phyloP scores from a whole-genome alignment of 306 rosid species.

The Senna siamea region DNA sequence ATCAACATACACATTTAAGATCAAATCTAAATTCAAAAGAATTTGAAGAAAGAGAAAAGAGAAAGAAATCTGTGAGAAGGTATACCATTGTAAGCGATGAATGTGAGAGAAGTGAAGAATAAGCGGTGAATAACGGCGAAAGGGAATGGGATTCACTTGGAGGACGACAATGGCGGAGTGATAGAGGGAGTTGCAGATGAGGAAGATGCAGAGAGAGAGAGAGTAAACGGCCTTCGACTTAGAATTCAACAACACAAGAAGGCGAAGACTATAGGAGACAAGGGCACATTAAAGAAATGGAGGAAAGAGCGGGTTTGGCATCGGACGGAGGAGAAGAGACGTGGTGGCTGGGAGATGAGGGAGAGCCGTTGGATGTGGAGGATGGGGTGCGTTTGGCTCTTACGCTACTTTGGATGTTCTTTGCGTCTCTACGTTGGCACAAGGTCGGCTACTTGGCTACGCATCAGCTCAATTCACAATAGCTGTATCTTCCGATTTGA shows the following conservation, averaged over 20 bases:
- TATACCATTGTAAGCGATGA: slow-evolving; percentile 5
- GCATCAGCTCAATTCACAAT: slow-evolving; percentile 43
- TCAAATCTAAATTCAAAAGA: background rate
- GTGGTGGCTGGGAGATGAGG: slow-evolving; percentile 49
- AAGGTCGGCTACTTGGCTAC: slow-evolving; percentile 78
- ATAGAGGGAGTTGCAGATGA: slow-evolving; percentile 28
- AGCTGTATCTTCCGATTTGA: slow-evolving; percentile 41
- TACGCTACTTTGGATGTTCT: slow-evolving; percentile 85
- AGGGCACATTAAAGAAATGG: slow-evolving; percentile 46
- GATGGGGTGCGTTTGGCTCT: slow-evolving; percentile 72
- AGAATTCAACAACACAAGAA: slow-evolving; percentile 61
- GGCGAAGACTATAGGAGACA: slow-evolving; percentile 54
- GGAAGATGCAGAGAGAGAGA: slow-evolving; percentile 25
- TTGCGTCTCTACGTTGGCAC: slow-evolving; percentile 65
- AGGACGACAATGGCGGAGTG: slow-evolving; percentile 22
- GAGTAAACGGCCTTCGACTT: slow-evolving; percentile 59
- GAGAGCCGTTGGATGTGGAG: slow-evolving; percentile 51
- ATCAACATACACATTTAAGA: background rate
- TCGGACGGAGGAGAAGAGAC: slow-evolving; percentile 57
- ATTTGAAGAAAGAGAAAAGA: background rate
- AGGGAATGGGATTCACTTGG: slow-evolving; percentile 25
- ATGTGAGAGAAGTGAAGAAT: no score
- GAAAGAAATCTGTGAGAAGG: background rate
- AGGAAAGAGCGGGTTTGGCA: no score
- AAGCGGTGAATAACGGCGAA: no score